phyloP scores from a whole-genome alignment of 108 stramenopile species.

The Cylindrotheca closterium region DNA sequence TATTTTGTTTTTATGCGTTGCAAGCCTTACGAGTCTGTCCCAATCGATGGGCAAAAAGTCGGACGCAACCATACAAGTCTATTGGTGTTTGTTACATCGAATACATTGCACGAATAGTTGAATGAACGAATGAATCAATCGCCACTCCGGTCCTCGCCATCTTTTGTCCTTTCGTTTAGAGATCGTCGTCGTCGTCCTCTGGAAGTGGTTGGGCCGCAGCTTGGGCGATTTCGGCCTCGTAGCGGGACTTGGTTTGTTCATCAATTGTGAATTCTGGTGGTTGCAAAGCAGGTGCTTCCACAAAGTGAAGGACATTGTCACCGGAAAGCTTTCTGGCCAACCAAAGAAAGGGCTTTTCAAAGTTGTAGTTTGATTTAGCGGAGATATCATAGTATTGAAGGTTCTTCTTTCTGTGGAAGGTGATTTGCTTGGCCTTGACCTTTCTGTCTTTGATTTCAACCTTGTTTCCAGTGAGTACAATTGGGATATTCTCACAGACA shows the following conservation, averaged over 20 bases:
- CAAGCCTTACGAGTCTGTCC: too few relatives aligned
- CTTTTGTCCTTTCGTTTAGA: too few relatives aligned
- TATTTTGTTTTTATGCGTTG: too few relatives aligned
- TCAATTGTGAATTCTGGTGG: conserved; percentile 96
- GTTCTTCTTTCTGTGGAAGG: conserved; percentile 99
- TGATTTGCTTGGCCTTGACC: conserved; percentile 99
- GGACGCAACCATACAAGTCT: too few relatives aligned
- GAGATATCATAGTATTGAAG: conserved; percentile 99
- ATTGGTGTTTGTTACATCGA: too few relatives aligned
- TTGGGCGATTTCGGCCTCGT: conserved; percentile 83
- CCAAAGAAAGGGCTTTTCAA: conserved; percentile 99
- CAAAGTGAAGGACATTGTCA: conserved; percentile 95
- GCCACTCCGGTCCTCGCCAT: too few relatives aligned
- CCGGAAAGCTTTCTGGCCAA: conserved; percentile 97
- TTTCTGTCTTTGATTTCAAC: conserved; percentile 99
- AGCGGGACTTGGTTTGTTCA: conserved; percentile 84
- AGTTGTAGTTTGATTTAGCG: conserved; percentile 99
- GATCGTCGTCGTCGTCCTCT: conserved; percentile 96
- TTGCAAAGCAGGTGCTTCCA: conserved; percentile 96
- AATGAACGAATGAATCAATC: too few relatives aligned
- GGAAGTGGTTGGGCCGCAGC: conserved; percentile 95
- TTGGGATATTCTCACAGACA: conserved; percentile 99
- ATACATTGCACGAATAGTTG: too few relatives aligned
- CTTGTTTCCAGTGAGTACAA: conserved; percentile 98
- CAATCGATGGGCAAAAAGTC: too few relatives aligned